Evolutionary conservation across 176 grass and related monocot genomes (phyloP).

Genomic region (Chrysopogon serrulatus): DNA sequence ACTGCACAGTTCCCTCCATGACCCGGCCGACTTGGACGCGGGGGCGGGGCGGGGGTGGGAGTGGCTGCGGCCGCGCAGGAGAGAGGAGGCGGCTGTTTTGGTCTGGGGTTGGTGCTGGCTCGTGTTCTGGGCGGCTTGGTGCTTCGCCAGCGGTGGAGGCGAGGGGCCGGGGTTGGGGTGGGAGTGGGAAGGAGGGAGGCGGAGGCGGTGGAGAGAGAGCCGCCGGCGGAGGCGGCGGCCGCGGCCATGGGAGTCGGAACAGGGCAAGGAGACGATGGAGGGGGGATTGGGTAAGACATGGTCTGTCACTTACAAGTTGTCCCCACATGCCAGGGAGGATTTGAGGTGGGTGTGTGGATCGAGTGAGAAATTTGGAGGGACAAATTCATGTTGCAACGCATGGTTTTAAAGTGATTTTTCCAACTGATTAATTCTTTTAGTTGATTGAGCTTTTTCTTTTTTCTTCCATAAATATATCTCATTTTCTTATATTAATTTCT

Average conservation of each 20-base stretch:
- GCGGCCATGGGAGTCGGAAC: constrained; percentile 20
- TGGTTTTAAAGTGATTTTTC: too few relatives aligned
- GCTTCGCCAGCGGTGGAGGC: not conserved
- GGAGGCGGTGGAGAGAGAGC: not conserved
- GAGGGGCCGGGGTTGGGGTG: not conserved
- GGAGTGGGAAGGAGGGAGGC: not conserved
- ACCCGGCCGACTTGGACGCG: not conserved
- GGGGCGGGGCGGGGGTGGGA: not conserved
- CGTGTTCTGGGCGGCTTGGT: not conserved
- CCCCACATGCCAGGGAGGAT: not conserved
- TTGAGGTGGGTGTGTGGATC: too few relatives aligned
- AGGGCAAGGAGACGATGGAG: not conserved
- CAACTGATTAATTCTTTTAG: too few relatives aligned
- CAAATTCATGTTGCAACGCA: too few relatives aligned
- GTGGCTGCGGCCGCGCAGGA: constrained; percentile 7
- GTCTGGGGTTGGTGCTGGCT: not conserved
- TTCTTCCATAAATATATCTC: too few relatives aligned
- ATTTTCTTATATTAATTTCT: too few relatives aligned
- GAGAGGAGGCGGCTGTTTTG: not conserved
- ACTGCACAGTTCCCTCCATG: constrained; percentile 68
- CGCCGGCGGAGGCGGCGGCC: not conserved
- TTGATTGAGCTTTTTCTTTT: too few relatives aligned
- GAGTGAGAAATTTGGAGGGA: too few relatives aligned
- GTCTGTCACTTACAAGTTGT: not conserved
- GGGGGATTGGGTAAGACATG: not conserved